Conservation (phyloP, 2,329 filamentous ascomycete species). For the Grosmannia clavigera region DNA sequence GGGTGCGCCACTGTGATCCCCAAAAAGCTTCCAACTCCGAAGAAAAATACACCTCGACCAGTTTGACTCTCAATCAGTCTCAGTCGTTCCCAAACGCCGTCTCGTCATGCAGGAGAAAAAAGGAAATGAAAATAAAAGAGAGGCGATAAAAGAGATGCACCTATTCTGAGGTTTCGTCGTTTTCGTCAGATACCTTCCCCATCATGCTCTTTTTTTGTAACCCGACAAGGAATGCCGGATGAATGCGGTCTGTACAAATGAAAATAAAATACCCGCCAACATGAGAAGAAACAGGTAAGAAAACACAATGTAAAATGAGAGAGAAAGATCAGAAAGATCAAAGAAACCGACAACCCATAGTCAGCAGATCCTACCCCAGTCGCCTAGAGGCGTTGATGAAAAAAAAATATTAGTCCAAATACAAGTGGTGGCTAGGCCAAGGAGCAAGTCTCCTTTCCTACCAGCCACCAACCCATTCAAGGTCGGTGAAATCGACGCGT, state of each 20-base stretch:
- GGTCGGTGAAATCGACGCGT: conserved; percentile 57
- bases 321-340: conserved; percentile 2
- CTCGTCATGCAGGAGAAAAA: conserved; percentile 2
- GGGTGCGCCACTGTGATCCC: conserved; percentile 7
- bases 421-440: conserved; percentile 42
- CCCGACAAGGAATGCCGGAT: conserved; percentile 9
- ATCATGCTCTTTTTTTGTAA: conserved; percentile 15
- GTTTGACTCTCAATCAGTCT: neutral
- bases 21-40: conserved; percentile 4
- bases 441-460: conserved; percentile 40
- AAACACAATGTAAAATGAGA: conserved; percentile 11
- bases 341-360: conserved; percentile 11
- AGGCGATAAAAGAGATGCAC: conserved; percentile 8
- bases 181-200: conserved; percentile 8
- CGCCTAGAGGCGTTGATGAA: neutral
- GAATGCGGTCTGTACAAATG: conserved; percentile 9
- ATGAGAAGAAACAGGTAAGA: conserved; percentile 9
- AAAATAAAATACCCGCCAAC: neutral
- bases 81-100: conserved; percentile 9
- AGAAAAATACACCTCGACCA: neutral
- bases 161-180: conserved; percentile 15
- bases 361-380: neutral
- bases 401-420: conserved; percentile 31
- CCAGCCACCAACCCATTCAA: conserved; percentile 95
- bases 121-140: conserved; percentile 15